These are phyloP conservation scores for Limnanthes douglasii DNA, from an alignment of 345 rosid species.

Conservation along the genomic window DNA sequence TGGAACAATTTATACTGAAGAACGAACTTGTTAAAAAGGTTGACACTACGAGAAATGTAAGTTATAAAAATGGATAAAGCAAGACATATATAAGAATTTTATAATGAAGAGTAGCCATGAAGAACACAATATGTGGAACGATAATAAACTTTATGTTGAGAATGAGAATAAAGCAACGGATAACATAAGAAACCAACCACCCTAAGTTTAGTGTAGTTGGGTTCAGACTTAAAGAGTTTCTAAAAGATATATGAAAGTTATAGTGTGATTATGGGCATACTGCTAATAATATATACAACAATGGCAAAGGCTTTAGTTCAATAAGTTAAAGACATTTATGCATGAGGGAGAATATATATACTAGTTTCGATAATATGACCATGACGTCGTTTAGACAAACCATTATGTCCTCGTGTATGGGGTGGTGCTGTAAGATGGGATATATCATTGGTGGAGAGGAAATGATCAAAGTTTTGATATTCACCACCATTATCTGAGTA, in stretches of 20 bases:
- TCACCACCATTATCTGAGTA: background rate
- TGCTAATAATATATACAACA: background rate
- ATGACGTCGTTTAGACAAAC: background rate
- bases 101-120: background rate
- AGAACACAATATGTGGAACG: background rate
- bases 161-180: background rate
- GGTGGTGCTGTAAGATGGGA: background rate
- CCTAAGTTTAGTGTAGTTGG: conserved; percentile 3
- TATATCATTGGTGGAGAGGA: background rate
- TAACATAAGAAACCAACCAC: conserved; percentile 1
- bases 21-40: background rate
- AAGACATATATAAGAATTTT: background rate
- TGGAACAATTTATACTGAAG: background rate
- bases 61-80: background rate
- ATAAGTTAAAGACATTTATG: background rate
- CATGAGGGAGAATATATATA: background rate
- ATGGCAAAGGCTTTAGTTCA: background rate
- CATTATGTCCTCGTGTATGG: background rate
- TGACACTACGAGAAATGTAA: background rate
- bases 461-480: background rate
- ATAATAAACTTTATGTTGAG: background rate
- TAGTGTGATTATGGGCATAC: background rate
- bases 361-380: background rate
- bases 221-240: conserved; percentile 1
- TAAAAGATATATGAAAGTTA: background rate